Evolutionary conservation across 1,284 basidiomycete genomes (phyloP), one percentile per base, ranked within the genome.

Genomic region (Tilletiaria anomala): DNA sequence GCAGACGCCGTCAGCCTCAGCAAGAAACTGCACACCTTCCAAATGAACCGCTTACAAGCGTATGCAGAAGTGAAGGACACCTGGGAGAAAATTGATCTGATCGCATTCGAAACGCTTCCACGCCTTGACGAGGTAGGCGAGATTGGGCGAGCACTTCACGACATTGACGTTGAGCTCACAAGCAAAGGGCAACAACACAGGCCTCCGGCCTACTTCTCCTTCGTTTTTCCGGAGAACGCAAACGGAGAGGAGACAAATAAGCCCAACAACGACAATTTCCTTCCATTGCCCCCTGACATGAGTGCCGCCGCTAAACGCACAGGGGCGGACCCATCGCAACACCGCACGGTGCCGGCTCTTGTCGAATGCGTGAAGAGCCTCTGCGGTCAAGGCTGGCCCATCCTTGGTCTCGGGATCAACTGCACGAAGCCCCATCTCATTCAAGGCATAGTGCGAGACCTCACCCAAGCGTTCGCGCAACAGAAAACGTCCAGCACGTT

Each of bases 71-170:
- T 46, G 15, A 38, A 45, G 2, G 40, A 47, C 38, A 32, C 29
- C 16, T 59, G 54, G 52, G 32, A 40, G 4, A 17, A 44, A 3
- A 49, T 60, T 17, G 58, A 56, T n/a, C 24, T 59, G 4, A 26
- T 61, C 11, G 51, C 58, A 3, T 47, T 61, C 14, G 58, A 61
- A 39, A 61, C 58, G 4, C 46, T 61, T 2, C 58, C 58, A 4
- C 46, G 58, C 16, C 41, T 51, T 2, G 58, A 60, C 36, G 58
- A 61, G 36, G 57, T 53, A 15, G 34, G 45, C 3, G 58, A 56
- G 11, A 57, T 59, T 42, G n/a, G n/a, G n/a, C n/a, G n/a, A n/a
- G n/a, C n/a, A n/a, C 43, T 48, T 1, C 35, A 43, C 22, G 58
- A 55, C 1, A 24, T 59, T 17, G 44, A 53, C 20, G 11, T 32